Base-by-base conservation (phyloP, 2,329 filamentous ascomycete genomes). In the Fusarium sp. region DNA sequence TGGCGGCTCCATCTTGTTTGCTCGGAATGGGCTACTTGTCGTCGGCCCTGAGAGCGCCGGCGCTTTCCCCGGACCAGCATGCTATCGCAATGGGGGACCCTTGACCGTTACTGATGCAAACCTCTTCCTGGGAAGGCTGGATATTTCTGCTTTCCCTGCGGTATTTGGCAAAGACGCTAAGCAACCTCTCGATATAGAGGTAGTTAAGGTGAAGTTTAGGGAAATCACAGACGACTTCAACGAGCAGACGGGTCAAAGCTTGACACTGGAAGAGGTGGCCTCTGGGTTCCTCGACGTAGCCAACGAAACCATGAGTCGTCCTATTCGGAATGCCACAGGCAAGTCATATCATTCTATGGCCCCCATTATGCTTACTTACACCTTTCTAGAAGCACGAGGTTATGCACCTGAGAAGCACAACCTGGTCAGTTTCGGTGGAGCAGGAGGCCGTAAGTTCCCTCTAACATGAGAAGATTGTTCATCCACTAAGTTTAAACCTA, bases 201-300 rank as follows among this genome's bases (percentile, higher is more conserved):
- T 84, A 6, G 80, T 83, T 1, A 73, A 72, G 9, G 61, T 76
- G 6, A 84, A 82, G 60, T 87, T 87, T 61, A 61, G 77, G 17
- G 76, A 82, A 6, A 76, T 87, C 10, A 83, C 85, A 0, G 75
- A 73, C 2, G 77, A 79, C 4, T 82, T 87, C 72, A 87, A 87
- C 63, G 55, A 58, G 4, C 80, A 83, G 63, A 78, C 81, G 0
- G 70, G 74, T 0, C 79, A 81, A 35, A 76, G 70, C 67, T 75
- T 81, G 20, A 79, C 77, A 0, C 67, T 78, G 0, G 80, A 83
- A 38, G 81, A 83, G 24, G 78, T 83, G 38, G 92, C 93, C 0
- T 90, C 91, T 70, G 93, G 93, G 0, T 94, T 94, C 76, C 87
- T 94, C 77, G 90, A 92, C 69, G 91, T 94, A 49, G 92, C 92